Base-by-base conservation (phyloP, 345 rosid species). In the Draba incana region DNA sequence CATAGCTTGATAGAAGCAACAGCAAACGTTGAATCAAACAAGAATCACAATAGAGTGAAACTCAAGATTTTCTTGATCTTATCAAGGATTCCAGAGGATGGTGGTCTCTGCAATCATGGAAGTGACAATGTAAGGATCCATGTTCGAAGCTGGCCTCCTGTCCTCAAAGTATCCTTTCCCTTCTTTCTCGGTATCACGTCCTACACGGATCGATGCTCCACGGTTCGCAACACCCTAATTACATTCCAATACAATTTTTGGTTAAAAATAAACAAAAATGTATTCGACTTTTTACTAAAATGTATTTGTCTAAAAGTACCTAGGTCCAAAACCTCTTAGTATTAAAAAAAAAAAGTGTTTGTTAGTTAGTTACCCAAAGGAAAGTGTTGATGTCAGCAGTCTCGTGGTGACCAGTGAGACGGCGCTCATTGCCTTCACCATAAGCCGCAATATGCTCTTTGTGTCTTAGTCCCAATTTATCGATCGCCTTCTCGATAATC, bases 401-500 rank as follows among this genome's bases (percentile, higher is more conserved):
- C 78, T 90, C 97, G 8, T 88, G 96, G 43, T 57, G 76, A 5
- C 97, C 97, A 0, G 97, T 92, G 74, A 92, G 96, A 47, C 98
- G 84, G 0, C 96, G 86, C 69, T 90, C 97, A 1, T 90, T 92
- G 72, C 97, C 98, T 80, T 92, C 93, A 37, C 98, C 98, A 35
- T 92, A 92, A 13, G 96, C 97, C 1, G 97, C 82, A 74, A 92
- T 92, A 84, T 90, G 97, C 50, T 90, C 90, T 31, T 72, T 86
- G 92, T 92, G 98, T 78, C 79, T 83, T 73, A 75, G 58, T 28
- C 90, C 88, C 35, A 90, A 76, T 81, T 92, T 90, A n/a, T 90
- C 84, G 10, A 92, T 90, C 4, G 98, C 98, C 39, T 86, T 85
- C 90, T 85, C 76, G 80, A 90, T 90, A 12, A 85, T 67, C 52